Evolutionary conservation across 1,284 basidiomycete species (phyloP), one percentile per base, ranked within the genome.

Genomic region (Trichosporon asahii): DNA sequence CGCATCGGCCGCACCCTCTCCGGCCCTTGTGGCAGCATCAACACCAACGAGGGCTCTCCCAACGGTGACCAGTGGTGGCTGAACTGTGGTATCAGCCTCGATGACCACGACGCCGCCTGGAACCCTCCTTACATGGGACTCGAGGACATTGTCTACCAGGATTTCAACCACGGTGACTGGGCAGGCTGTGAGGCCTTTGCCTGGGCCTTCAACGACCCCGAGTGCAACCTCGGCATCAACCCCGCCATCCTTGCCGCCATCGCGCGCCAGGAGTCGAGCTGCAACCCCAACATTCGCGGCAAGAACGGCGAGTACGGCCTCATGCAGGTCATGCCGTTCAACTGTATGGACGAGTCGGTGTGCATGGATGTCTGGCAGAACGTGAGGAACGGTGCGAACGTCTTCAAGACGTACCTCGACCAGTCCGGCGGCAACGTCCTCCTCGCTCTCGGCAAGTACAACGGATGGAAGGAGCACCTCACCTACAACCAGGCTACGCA

Each of bases 321-420:
- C 68, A 94, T 95, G 92, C 93, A 95, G 83, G 86, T 94, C 76
- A 91, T 90, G 15, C 79, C 84, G 63, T 91, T 91, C 75, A 95
- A 95, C 83, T 95, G 93, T 77, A 86, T 80, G 61, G 87, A 85
- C 68, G 89, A 89, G 0, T 88, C 90, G 71, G 78, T 76, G 74
- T 81, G 79, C 70, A 76, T 77, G 68, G 74, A 80, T 69, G 53
- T 76, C 57, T 74, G 91, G 89, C 87, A 88, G 69, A 93, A 87
- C 83, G 92, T 82, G 70, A 69, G 75, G 53, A 73, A 73, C 3
- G 81, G 77, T 33, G 79, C 79, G 25, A 65, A 75, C 68, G 73
- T 72, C 70, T 66, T 74, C 53, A 61, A 53, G 67, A 70, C 74
- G 65, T 64, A 77, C 21, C 75, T 82, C 70, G 73, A 72, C 12